phyloP scores from a whole-genome alignment of 768 basidiomycete species.

The Amanita subjunquillea region DNA sequence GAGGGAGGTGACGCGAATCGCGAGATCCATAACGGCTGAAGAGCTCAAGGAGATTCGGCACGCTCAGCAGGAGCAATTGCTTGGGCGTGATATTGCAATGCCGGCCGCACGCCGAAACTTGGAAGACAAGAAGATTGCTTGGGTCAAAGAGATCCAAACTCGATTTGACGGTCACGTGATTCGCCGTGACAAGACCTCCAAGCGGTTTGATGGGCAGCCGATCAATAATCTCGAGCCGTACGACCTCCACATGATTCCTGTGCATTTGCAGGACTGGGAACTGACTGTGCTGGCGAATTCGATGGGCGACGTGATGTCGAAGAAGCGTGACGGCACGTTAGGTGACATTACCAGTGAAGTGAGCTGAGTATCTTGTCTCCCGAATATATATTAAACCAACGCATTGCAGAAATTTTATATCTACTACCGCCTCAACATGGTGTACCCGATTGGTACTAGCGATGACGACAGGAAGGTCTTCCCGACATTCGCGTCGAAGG shows the following conservation, averaged over 20 bases:
- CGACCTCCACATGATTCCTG: too few species aligned
- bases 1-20: not conserved
- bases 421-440: not conserved
- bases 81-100: not conserved
- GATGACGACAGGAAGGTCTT: not conserved
- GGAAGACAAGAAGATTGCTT: not conserved
- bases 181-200: not conserved
- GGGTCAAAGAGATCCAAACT: not conserved
- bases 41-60: not conserved
- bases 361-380: too few species aligned
- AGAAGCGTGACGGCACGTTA: not conserved
- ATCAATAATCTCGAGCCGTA: not conserved
- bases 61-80: too few species aligned
- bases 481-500: not conserved
- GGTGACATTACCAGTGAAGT: not conserved
- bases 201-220: not conserved
- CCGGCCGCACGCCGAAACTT: not conserved
- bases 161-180: not conserved
- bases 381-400: too few species aligned
- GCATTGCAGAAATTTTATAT: not conserved
- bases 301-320: not conserved
- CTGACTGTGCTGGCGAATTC: not conserved
- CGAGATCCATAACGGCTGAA: not conserved
- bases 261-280: not conserved
- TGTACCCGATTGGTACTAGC: not conserved